These are phyloP conservation scores for Mitragyna speciosa DNA, from an alignment of 257 asterid species.

Conservation along the genomic window DNA sequence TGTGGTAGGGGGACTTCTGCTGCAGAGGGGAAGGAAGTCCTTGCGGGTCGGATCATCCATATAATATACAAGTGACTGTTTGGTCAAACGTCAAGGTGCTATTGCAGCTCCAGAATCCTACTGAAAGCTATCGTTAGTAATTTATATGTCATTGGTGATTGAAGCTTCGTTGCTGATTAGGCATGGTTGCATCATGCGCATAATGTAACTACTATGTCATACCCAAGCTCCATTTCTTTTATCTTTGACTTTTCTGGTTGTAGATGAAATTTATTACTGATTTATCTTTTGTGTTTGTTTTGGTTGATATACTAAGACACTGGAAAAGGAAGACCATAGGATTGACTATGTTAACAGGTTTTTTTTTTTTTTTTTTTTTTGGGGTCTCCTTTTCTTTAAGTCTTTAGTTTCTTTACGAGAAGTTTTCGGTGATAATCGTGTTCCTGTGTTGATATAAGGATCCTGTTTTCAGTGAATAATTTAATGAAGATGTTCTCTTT, in stretches of 20 bases:
- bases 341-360: not conserved
- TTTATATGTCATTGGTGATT: constrained; percentile 80
- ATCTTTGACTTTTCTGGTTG: not conserved
- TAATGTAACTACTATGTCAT: not conserved
- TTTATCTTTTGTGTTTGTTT: not conserved
- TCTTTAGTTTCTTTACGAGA: not conserved
- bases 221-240: not conserved
- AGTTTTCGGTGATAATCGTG: not conserved
- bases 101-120: constrained; percentile 65
- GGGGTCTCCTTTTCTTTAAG: not conserved
- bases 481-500: not conserved
- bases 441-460: not conserved
- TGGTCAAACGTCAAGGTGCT: constrained; percentile 72
- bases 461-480: not conserved
- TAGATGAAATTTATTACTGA: not conserved
- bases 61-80: constrained; percentile 36
- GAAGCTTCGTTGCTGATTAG: constrained; percentile 19
- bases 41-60: too few species aligned
- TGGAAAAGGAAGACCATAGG: not conserved
- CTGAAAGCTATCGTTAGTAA: constrained; percentile 67
- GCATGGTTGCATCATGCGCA: too few species aligned
- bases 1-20: constrained; percentile 58
- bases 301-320: not conserved
- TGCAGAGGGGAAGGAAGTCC: constrained; percentile 58
- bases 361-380: too few species aligned